Conservation (phyloP, 2,329 filamentous ascomycete species). For the Penicillium decumbens region DNA sequence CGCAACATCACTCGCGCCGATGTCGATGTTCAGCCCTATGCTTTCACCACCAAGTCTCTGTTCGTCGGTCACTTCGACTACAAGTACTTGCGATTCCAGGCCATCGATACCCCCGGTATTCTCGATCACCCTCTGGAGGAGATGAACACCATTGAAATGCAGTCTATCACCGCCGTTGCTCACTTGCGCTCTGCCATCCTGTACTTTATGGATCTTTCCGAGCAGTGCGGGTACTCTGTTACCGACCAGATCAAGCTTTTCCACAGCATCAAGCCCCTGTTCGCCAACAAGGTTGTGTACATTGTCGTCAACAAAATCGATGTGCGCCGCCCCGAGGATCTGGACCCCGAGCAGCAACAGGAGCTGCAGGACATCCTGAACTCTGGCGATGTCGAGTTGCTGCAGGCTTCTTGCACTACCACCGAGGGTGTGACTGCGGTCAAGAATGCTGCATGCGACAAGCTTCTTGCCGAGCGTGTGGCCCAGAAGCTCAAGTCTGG, state of each 20-base stretch:
- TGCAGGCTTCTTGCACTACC: slow-evolving; percentile 92
- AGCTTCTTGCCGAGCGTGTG: slow-evolving; percentile 85
- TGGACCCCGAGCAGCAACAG: slow-evolving; percentile 71
- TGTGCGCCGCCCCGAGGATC: slow-evolving; percentile 77
- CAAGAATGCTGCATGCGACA: slow-evolving; percentile 91
- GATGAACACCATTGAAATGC: slow-evolving; percentile 99
- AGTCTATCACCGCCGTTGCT: slow-evolving; percentile 94
- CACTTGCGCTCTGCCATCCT: slow-evolving; percentile 92
- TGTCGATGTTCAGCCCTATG: slow-evolving; percentile 95
- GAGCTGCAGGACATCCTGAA: slow-evolving; percentile 77
- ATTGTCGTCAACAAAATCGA: slow-evolving; percentile 99
- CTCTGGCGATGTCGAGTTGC: slow-evolving; percentile 82
- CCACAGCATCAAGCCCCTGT: slow-evolving; percentile 92
- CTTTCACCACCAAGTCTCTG: slow-evolving; percentile 95
- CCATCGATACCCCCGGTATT: slow-evolving; percentile 98
- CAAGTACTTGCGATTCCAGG: slow-evolving; percentile 85
- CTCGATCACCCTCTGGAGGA: slow-evolving; percentile 95
- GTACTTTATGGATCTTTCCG: slow-evolving; percentile 97
- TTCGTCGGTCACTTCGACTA: slow-evolving; percentile 98
- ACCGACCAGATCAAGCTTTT: slow-evolving; percentile 90
- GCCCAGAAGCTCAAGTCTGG: slow-evolving; percentile 91
- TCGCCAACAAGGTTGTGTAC: slow-evolving; percentile 95
- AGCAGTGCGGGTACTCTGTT: slow-evolving; percentile 94
- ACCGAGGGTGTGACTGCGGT: slow-evolving; percentile 90
- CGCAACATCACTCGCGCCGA: slow-evolving; percentile 88